Evolutionary conservation across 163 green algal genomes (phyloP), one percentile per base, ranked within the genome.

Genomic region (Chlorella variabilis): DNA sequence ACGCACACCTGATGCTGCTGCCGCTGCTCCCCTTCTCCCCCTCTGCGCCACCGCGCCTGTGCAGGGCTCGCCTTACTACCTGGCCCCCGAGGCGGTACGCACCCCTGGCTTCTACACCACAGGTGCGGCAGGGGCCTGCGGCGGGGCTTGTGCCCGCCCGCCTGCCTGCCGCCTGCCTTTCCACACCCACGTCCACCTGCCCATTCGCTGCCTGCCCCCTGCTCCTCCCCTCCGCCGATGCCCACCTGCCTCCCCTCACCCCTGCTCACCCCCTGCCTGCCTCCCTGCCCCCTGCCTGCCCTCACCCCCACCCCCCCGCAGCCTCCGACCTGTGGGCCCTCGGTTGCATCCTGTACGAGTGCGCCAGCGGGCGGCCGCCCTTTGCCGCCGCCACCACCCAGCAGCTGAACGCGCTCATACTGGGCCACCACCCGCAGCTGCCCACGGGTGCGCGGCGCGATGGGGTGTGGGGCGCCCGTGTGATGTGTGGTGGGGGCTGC

Each of bases 341-440:
- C 0, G 96, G 96, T 25, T 98, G 94, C 85, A 88, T 98, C 41
- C 90, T 99, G 73, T 98, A 98, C 79, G 94, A 98, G 87, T 96
- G 92, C 78, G 89, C 89, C 21, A 91, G 93, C 31, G 96, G 96
- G 2, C 80, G 87, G 7, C 94, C 95, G 33, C 96, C 96, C 54
- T 99, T 98, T 85, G 84, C 95, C 21, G 92, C 91, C 56, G 86
- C 85, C 17, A 93, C 84, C 29, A 92, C 98, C 71, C 92, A 90
- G 36, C 79, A 95, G 83, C 92, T 98, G 41, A 90, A 94, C 33
- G 81, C 91, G 18, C 87, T 93, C 71, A 94, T 97, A 59, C 80
- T 95, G 38, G 84, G 87, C 51, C 85, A 87, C 5, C 86, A 93
- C 33, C 91, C 91, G 1, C 51, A 87, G 48, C 79, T 90, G 1